Conservation (phyloP, 163 green algal genomes). For the Prototheca cutis region DNA sequence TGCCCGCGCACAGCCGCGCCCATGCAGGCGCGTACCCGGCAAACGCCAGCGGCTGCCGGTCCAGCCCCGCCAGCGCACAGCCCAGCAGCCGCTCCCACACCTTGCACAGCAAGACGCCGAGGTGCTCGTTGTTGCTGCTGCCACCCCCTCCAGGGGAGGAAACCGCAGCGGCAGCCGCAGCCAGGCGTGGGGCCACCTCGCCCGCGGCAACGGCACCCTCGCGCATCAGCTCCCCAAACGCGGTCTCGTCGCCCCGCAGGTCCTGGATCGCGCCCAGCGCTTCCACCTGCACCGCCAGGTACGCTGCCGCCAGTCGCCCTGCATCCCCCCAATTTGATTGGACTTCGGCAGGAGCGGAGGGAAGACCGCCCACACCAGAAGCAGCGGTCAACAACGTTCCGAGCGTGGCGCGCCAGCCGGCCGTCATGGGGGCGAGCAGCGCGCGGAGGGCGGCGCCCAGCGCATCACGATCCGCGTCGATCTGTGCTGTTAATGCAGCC, state of each 20-base stretch:
- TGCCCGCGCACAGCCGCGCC: constrained; percentile 32
- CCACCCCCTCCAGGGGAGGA: too few relatives aligned
- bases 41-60: constrained; percentile 34
- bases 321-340: constrained; percentile 14
- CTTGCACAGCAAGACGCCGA: constrained; percentile 16
- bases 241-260: constrained; percentile 25
- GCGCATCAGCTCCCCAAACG: constrained; percentile 27
- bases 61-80: constrained; percentile 28
- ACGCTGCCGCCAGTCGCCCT: constrained; percentile 8
- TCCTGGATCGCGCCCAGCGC: constrained; percentile 38
- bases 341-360: neutral
- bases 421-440: constrained; percentile 3
- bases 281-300: constrained; percentile 31
- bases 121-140: neutral
- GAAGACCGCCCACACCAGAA: neutral
- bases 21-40: constrained; percentile 42
- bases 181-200: constrained; percentile 4
- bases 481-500: neutral
- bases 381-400: neutral
- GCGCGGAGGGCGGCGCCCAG: constrained; percentile 12
- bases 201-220: constrained; percentile 24
- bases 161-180: constrained; percentile 3
- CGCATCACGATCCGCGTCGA: constrained; percentile 36
- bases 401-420: neutral
- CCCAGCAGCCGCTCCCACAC: constrained; percentile 32